Conservation (phyloP, 75 land plant species). For the Sequoiadendron giganteum region DNA sequence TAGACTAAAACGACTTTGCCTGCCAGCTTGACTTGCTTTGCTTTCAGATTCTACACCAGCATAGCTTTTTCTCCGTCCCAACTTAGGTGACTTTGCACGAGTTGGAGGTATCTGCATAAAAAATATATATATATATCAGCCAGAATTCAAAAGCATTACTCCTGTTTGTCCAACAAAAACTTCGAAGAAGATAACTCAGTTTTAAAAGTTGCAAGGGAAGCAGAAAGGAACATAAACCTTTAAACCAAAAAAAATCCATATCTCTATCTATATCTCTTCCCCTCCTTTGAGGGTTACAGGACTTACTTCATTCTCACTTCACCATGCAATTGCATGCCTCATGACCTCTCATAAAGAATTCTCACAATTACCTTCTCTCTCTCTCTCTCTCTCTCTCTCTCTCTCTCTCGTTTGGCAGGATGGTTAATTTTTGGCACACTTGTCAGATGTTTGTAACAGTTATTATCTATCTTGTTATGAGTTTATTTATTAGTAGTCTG, state of each 20-base stretch:
- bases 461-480: too few species aligned
- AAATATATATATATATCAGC: neutral
- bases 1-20: slow-evolving; percentile 4
- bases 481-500: too few species aligned
- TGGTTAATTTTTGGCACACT: too few species aligned
- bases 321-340: too few species aligned
- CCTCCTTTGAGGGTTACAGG: too few species aligned
- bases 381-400: neutral
- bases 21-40: neutral
- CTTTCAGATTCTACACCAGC: slow-evolving; percentile 23
- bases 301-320: too few species aligned
- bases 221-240: neutral
- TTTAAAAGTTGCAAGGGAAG: neutral
- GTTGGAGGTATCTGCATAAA: slow-evolving; percentile 68
- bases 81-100: slow-evolving; percentile 75
- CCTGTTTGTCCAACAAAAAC: neutral
- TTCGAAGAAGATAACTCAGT: neutral
- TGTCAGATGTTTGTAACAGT: too few species aligned
- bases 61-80: slow-evolving; percentile 63
- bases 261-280: too few species aligned
- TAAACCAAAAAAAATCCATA: neutral
- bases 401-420: too few species aligned
- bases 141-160: neutral
- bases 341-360: neutral
- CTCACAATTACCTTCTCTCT: neutral